Evolutionary conservation across 352 stramenopile species (phyloP).

Genomic region (Pythium aphanidermatum): DNA sequence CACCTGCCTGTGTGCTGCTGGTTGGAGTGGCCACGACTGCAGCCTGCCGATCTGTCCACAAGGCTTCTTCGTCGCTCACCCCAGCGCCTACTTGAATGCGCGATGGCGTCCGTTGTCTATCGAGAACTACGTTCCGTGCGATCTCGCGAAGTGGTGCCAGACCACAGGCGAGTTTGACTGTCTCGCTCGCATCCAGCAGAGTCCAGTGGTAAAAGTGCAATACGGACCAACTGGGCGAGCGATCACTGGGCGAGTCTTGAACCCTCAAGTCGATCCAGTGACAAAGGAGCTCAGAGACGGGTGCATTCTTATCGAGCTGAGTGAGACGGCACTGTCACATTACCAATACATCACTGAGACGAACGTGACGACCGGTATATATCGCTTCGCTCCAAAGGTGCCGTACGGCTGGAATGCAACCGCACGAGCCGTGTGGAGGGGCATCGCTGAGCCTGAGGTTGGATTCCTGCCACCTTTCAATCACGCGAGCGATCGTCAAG

Average conservation of each 20-base stretch:
- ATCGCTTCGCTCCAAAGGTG: constrained; percentile 71
- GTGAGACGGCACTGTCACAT: constrained; percentile 59
- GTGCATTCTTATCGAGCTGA: constrained; percentile 87
- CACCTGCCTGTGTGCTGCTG: constrained; percentile 91
- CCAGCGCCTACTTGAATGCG: constrained; percentile 53
- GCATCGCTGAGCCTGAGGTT: constrained; percentile 30
- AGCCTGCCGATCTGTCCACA: constrained; percentile 88
- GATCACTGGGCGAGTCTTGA: constrained; percentile 21
- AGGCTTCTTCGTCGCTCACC: constrained; percentile 89
- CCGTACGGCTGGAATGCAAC: constrained; percentile 84
- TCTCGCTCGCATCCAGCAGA: constrained; percentile 35
- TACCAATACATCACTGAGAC: constrained; percentile 87
- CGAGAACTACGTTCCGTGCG: constrained; percentile 87
- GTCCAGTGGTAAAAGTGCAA: constrained; percentile 29
- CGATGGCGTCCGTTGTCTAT: constrained; percentile 58
- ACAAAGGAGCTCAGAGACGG: constrained; percentile 1
- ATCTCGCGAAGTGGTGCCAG: constrained; percentile 87
- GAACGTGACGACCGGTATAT: constrained; percentile 66
- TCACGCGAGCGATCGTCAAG: constrained; percentile 72
- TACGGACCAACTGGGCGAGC: constrained; percentile 26
- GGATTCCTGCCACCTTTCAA: constrained; percentile 59
- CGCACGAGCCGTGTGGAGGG: constrained; percentile 67
- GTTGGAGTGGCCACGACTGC: constrained; percentile 93
- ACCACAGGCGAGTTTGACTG: constrained; percentile 94
- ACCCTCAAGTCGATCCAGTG: constrained; percentile 17